Evolutionary conservation across 106 monocot species (phyloP), one percentile per base, ranked within the genome.

Genomic region (Agapanthus africanus): DNA sequence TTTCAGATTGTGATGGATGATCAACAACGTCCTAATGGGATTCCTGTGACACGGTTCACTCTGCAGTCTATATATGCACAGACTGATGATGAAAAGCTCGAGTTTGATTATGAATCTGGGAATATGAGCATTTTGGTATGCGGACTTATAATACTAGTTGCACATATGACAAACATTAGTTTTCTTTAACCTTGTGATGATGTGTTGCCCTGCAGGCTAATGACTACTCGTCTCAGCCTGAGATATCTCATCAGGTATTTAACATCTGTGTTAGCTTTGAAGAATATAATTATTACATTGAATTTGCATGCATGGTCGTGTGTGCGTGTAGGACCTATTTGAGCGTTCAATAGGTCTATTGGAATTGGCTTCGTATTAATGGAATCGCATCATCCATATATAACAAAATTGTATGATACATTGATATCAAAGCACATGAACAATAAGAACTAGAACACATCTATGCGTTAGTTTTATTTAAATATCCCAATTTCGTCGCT

Each of bases 81-180:
- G 73, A 87, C 37, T 44, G 97, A 99, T 69, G 92, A 92, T 74
- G 97, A 99, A 71, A 99, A 87, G 68, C 89, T 99, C 37, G 92
- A 92, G 65, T 99, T 92, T 81, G 97, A 99, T 30, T 99, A 99
- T 56, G 97, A 99, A 77, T 99, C 97, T n/a, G 97, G 92, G 46
- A 99, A 70, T 59, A 78, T 70, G 25, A 93, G 69, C 61, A 92
- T 99, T 68, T 51, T 93, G 79, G 97, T 99, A 77, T 40, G 75
- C 69, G 15, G 6, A 15, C 7, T 35, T 42, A 11, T 32, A 5
- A 11, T 5, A 59, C 46, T 30, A 42, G 21, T 34, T 16, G 38
- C 3, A 1, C 13, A 11, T 47, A 35, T 73, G 65, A 71, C 18
- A 8, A 56, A 19, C 28, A 41, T 10, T 28, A 67, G 6, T 54